Base-by-base conservation (phyloP, 495 filamentous ascomycete species). In the Ramalina peruviana region DNA sequence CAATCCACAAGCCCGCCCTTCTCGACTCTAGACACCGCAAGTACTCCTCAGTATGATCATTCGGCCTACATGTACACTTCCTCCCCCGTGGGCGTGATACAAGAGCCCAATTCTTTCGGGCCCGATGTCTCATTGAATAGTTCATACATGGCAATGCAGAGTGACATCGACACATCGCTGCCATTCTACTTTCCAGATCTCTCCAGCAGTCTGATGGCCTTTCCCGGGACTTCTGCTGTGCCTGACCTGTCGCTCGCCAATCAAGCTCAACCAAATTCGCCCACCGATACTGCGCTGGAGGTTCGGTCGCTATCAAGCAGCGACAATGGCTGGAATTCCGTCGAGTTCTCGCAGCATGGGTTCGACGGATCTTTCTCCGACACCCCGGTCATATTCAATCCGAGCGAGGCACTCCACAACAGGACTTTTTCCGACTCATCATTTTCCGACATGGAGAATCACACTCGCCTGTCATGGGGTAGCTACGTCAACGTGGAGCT, bases 401-500 rank as follows among this genome's bases (percentile, higher is more conserved):
- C 88, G 2, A 76, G 79, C 51, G 83, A 93, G 63, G 87, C 85
- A 0, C 69, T 95, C 42, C 88, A 94, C 64, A 68, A 88, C 55
- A 78, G 88, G 43, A 89, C 82, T 46, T 77, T 82, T 55, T 94
- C 88, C 9, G 85, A 89, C 50, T 88, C 86, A 3, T 90, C 88
- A 1, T 79, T 81, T 37, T 88, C 85, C 10, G 82, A 85, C 49
- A 66, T 65, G 23, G 61, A 58, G 19, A 56, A 42, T 36, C 55
- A 60, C 64, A 58, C 45, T 54, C 65, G 49, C 56, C 77, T 72
- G 51, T 77, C 69, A 51, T 80, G 60, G 65, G 67, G 84, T 56
- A 90, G 86, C 67, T 92, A 76, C 59, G 85, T 94, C 57, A 33
- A 33, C 9, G 30, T 33, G 5, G 86, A 93, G 46, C 75, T 92